These are phyloP conservation scores for Chamaecrista fasciculata DNA, from an alignment of 306 rosid species.

Conservation along the genomic window DNA sequence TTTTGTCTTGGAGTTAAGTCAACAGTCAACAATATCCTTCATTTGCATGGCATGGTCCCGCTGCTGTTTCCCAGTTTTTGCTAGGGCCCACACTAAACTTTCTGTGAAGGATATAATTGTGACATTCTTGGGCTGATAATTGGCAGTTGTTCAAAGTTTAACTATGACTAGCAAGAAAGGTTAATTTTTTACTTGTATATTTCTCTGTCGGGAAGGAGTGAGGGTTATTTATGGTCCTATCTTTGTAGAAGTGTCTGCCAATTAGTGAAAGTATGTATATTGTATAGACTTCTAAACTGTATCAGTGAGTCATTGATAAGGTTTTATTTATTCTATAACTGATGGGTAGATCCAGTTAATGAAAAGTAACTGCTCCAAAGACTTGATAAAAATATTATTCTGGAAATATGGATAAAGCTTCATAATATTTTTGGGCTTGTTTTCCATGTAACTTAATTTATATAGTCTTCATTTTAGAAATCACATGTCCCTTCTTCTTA, in stretches of 20 bases:
- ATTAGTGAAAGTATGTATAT: background rate
- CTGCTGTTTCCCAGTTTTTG: background rate
- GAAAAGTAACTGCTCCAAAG: background rate
- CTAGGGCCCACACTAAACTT: background rate
- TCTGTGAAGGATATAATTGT: background rate
- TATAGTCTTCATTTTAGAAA: background rate
- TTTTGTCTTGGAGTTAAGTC: background rate
- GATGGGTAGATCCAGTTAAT: background rate
- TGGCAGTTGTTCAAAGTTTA: background rate
- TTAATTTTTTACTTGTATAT: background rate
- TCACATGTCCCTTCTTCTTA: background rate
- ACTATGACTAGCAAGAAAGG: background rate
- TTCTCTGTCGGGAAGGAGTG: background rate
- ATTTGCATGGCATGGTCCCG: conserved; percentile 10
- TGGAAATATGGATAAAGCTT: background rate
- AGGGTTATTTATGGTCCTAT: background rate
- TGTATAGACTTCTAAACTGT: background rate
- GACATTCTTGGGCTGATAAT: background rate
- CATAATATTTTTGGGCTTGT: background rate
- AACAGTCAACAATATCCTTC: background rate
- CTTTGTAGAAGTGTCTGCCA: background rate
- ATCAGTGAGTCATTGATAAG: background rate
- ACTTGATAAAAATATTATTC: background rate
- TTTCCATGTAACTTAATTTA: background rate
- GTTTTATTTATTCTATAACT: background rate